Evolutionary conservation across 352 stramenopile genomes (phyloP).

Genomic region (Phytophthora vignae): DNA sequence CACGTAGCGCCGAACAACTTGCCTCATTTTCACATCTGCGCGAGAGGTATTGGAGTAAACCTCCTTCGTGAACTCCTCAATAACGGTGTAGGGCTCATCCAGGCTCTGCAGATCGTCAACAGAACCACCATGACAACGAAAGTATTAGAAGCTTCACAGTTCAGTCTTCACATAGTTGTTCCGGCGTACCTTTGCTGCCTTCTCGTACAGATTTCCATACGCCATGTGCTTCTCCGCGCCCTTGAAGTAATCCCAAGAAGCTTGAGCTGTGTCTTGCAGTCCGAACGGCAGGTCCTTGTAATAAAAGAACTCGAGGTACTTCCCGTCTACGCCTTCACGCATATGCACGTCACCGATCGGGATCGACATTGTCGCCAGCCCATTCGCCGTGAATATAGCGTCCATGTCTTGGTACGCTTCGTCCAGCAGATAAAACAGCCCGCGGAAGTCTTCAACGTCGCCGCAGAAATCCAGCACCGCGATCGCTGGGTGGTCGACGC

Average conservation of each 20-base stretch:
- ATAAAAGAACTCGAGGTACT: slow-evolving; percentile 42
- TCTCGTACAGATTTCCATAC: slow-evolving; percentile 41
- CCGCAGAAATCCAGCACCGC: slow-evolving; percentile 32
- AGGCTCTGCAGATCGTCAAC: slow-evolving; percentile 7
- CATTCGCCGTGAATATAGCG: slow-evolving; percentile 25
- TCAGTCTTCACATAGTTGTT: not conserved
- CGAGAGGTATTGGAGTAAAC: slow-evolving; percentile 31
- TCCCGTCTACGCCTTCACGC: slow-evolving; percentile 26
- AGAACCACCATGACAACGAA: not conserved
- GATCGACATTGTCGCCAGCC: slow-evolving; percentile 20
- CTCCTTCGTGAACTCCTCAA: slow-evolving; percentile 34
- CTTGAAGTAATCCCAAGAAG: slow-evolving; percentile 49
- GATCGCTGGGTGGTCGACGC: slow-evolving; percentile 8
- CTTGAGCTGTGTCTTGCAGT: slow-evolving; percentile 34
- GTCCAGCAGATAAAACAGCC: slow-evolving; percentile 28
- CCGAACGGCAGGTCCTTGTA: slow-evolving; percentile 50
- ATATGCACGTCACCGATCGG: slow-evolving; percentile 30
- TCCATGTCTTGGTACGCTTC: slow-evolving; percentile 30
- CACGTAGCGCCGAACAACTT: slow-evolving; percentile 31
- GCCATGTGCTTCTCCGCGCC: slow-evolving; percentile 40
- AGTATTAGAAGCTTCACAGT: not conserved
- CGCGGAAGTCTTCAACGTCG: slow-evolving; percentile 28
- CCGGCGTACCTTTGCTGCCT: slow-evolving; percentile 28
- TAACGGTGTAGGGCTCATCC: slow-evolving; percentile 17
- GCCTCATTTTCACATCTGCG: slow-evolving; percentile 32